Evolutionary conservation across 2,329 filamentous ascomycete species (phyloP).

Genomic region (Chrysosporium queenslandicum): DNA sequence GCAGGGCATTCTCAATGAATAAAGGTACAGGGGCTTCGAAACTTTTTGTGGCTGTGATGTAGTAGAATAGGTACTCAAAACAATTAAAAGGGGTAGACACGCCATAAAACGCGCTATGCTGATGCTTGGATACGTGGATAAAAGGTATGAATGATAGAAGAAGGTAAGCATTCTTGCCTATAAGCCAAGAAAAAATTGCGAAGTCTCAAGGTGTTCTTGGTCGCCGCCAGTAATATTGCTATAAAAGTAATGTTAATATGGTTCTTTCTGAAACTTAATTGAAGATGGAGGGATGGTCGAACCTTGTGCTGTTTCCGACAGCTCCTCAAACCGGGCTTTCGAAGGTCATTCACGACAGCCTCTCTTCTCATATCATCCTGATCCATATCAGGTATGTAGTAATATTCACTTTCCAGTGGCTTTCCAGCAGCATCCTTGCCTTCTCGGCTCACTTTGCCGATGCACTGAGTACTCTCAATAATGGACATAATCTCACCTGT

Average conservation of each 20-base stretch:
- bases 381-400: constrained; percentile 86
- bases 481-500: constrained; percentile 58
- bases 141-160: background rate
- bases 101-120: background rate
- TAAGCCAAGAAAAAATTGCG: background rate
- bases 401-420: constrained; percentile 88
- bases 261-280: background rate
- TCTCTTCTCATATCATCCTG: constrained; percentile 65
- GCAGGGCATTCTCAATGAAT: background rate
- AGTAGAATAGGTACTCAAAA: background rate
- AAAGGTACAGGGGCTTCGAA: background rate
- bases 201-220: constrained; percentile 21
- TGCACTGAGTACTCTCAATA: constrained; percentile 63
- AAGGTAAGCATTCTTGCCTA: background rate
- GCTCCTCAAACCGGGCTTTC: constrained; percentile 77
- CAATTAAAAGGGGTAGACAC: background rate
- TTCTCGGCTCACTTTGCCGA: constrained; percentile 79
- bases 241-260: constrained; percentile 19
- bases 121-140: background rate
- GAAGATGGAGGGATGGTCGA: constrained; percentile 26
- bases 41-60: background rate
- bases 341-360: constrained; percentile 72
- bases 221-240: constrained; percentile 66
- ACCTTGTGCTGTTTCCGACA: constrained; percentile 98
- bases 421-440: constrained; percentile 96